Base-by-base conservation (phyloP, 768 basidiomycete species). In the Pisolithus albus region DNA sequence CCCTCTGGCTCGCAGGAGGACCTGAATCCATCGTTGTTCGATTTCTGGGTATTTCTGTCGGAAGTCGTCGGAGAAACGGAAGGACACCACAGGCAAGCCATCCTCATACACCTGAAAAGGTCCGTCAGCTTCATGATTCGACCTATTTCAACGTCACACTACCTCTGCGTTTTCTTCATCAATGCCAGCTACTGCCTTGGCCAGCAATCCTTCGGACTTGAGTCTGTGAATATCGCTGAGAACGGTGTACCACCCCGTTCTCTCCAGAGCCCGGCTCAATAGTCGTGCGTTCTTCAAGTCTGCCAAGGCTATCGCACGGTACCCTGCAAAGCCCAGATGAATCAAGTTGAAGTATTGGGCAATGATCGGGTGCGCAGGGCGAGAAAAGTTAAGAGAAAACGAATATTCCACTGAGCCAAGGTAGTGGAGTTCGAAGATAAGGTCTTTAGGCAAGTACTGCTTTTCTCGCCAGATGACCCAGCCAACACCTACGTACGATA, bases 341-440 rank as follows among this genome's bases (percentile, higher is more conserved):
- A 83, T 55, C 64, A 83, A 76, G 64, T 78, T 83, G 70, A 80
- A 84, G 69, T 75, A 85, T 61, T 82, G 81, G 19, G 72, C 78
- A 48, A 83, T 74, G 57, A 82, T 78, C 4, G 81, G 81, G 46
- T 79, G 78, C 36, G 80, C 79, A 13, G 82, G 77, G 15, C 80
- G 77, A 45, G 79, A 81, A 64, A 80, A 81, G 67, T 81, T 80
- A 52, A 80, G 69, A 18, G 80, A 81, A 67, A 82, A 85, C 1
- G 86, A 86, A 65, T 92, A 93, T 65, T 95, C 89, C 52, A 77
- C 72, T 36, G 64, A 74, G 41, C 74, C 74, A 28, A 73, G 69
- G 66, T 75, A 79, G 63, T 80, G 72, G 21, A 77, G 68, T 62
- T 76, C 83, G 52, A 86, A 86, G 57, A 86, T 81, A 55, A 86